phyloP scores from a whole-genome alignment of 2,329 filamentous ascomycete species.

The Diaporthe ampelina region DNA sequence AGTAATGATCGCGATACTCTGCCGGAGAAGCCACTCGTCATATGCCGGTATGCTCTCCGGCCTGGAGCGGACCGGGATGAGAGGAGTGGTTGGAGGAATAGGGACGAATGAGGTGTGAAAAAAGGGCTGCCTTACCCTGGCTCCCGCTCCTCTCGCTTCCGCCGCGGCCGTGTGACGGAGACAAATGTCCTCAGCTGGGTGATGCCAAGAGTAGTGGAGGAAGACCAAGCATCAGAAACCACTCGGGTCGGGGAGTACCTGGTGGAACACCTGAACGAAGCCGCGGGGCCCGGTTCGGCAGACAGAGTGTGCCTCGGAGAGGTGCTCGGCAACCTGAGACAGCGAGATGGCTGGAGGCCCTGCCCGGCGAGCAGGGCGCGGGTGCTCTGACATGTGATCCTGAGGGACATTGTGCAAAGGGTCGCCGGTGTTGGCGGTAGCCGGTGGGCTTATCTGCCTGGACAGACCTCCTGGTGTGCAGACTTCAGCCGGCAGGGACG shows the following conservation, averaged over 20 bases:
- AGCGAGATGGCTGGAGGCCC: conserved; percentile 12
- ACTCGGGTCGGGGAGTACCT: conserved; percentile 4
- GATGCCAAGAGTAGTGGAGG: conserved; percentile 12
- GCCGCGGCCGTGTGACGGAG: conserved; percentile 34
- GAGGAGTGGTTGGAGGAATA: neutral
- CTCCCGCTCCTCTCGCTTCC: conserved; percentile 34
- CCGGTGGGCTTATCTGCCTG: conserved; percentile 19
- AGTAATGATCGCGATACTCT: conserved; percentile 2
- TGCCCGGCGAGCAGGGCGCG: conserved; percentile 22
- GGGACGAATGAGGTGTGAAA: neutral
- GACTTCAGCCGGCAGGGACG: conserved; percentile 15
- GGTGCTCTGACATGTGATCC: conserved; percentile 37
- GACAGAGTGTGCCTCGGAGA: conserved; percentile 4
- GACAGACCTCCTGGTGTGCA: conserved; percentile 18
- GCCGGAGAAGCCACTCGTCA: neutral
- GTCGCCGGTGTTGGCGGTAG: neutral
- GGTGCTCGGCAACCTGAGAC: conserved; percentile 11
- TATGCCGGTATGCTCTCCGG: neutral
- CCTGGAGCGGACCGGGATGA: conserved; percentile 12
- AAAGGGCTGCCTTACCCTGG: conserved; percentile 34
- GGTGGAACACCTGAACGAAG: neutral
- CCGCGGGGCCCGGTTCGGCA: neutral
- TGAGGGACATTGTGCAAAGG: conserved; percentile 28
- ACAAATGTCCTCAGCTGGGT: conserved; percentile 35
- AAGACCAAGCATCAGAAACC: neutral